Conservation (phyloP, 2,329 filamentous ascomycete genomes). For the Exophiala alcalophila region DNA sequence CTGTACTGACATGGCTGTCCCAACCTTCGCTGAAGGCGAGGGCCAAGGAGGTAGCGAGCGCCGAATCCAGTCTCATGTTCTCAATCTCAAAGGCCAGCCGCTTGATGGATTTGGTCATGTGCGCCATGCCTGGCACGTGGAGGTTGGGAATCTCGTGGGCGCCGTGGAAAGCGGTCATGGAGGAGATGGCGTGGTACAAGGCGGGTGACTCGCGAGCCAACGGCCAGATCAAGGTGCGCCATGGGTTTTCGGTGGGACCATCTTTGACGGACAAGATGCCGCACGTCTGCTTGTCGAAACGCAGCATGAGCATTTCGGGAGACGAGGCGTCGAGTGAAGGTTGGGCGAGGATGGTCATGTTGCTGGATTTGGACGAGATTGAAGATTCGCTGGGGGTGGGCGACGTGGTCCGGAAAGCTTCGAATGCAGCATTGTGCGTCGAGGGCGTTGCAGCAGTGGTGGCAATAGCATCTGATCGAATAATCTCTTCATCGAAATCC, state of each 20-base stretch:
- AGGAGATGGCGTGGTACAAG: conserved; percentile 65
- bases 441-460: conserved; percentile 10
- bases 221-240: conserved; percentile 69
- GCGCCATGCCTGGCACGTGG: conserved; percentile 62
- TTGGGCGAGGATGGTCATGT: conserved; percentile 35
- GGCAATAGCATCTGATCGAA: conserved; percentile 35
- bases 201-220: conserved; percentile 62
- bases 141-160: conserved; percentile 51
- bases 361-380: conserved; percentile 32
- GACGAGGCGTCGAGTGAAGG: conserved; percentile 52
- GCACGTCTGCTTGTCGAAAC: conserved; percentile 65
- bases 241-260: conserved; percentile 66
- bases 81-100: conserved; percentile 59
- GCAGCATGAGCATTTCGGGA: conserved; percentile 60
- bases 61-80: conserved; percentile 56
- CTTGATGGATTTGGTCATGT: conserved; percentile 64
- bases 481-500: conserved; percentile 58
- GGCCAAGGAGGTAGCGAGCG: conserved; percentile 66
- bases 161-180: conserved; percentile 65
- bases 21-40: conserved; percentile 69
- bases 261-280: conserved; percentile 70
- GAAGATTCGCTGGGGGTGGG: conserved; percentile 36
- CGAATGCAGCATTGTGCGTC: conserved; percentile 8
- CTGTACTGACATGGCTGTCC: conserved; percentile 67
- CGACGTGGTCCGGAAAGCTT: conserved; percentile 31